Percentiles rank a stretch among this genome's conserved stretches.
These are phyloP conservation scores for Rhizoctonia solani DNA, from an alignment of 1,284 basidiomycete species.

Conservation along the genomic window DNA sequence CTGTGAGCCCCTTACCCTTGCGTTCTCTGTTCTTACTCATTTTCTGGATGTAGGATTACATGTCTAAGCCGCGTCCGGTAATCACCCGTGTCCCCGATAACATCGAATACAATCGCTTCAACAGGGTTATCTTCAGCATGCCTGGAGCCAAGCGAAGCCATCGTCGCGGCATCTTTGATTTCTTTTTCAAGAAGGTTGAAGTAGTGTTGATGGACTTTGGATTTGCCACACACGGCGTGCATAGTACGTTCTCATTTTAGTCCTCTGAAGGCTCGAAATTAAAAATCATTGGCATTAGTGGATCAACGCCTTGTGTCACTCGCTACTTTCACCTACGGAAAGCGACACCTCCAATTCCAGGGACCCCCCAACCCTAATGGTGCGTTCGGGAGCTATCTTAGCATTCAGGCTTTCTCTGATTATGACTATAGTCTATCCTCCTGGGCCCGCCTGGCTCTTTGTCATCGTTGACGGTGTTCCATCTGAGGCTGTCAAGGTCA, in stretches of 20 bases:
- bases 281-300: background rate
- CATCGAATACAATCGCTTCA: background rate
- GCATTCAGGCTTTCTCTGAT: no score
- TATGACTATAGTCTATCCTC: constrained; percentile 41
- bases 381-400: no score
- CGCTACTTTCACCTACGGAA: background rate
- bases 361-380: constrained; percentile 46
- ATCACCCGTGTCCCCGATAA: background rate
- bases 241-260: background rate
- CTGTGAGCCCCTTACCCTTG: constrained; percentile 42
- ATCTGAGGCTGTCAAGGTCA: constrained; percentile 51
- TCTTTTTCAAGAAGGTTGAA: constrained; percentile 53
- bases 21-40: constrained; percentile 46
- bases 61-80: constrained; percentile 3
- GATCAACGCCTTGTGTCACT: constrained; percentile 1
- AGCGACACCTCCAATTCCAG: constrained; percentile 7
- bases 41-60: constrained; percentile 39
- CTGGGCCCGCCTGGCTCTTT: constrained; percentile 51
- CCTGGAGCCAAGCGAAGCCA: background rate
- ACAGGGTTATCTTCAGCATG: constrained; percentile 35
- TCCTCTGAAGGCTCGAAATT: background rate
- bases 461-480: constrained; percentile 55
- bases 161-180: no score
- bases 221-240: constrained; percentile 76
- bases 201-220: constrained; percentile 55